A percentile compares a stretch with the other conserved stretches of the same genome.
Evolutionary conservation across 2,329 filamentous ascomycete genomes (phyloP).

Genomic region (Fusarium verrucosum): DNA sequence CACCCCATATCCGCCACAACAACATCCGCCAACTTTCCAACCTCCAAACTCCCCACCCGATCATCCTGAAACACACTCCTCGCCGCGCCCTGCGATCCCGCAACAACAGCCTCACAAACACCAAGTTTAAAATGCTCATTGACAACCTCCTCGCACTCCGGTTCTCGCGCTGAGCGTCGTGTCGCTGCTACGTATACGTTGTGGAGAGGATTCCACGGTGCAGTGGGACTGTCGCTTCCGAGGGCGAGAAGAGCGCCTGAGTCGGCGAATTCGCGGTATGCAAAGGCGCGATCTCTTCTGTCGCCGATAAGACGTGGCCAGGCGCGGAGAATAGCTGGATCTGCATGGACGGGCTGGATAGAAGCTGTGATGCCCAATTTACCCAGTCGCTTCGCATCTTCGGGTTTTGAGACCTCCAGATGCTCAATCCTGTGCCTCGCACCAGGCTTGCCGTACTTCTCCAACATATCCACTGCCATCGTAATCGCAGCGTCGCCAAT

Average conservation of each 20-base stretch:
- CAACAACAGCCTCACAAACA: constrained; percentile 61
- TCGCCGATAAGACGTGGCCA: constrained; percentile 67
- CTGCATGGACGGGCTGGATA: constrained; percentile 65
- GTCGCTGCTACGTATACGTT: constrained; percentile 68
- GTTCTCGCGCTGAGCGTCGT: constrained; percentile 61
- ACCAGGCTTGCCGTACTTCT: constrained; percentile 51
- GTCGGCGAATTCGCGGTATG: constrained; percentile 67
- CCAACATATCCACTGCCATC: constrained; percentile 65
- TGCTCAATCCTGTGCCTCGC: constrained; percentile 70
- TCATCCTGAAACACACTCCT: constrained; percentile 62
- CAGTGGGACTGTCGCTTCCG: constrained; percentile 66
- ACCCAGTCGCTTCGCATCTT: constrained; percentile 65
- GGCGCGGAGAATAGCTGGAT: constrained; percentile 67
- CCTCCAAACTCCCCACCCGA: constrained; percentile 59
- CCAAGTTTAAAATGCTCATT: constrained; percentile 63
- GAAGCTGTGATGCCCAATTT: constrained; percentile 66
- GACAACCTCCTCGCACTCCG: constrained; percentile 52
- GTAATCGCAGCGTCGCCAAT: constrained; percentile 68
- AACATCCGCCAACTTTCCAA: constrained; percentile 65
- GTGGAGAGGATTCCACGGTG: constrained; percentile 60
- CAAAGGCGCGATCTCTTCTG: constrained; percentile 66
- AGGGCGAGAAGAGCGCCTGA: constrained; percentile 62
- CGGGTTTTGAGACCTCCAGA: constrained; percentile 64
- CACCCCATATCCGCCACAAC: constrained; percentile 58
- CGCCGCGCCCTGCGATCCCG: constrained; percentile 62